A percentile compares a stretch with the other conserved stretches of the same genome.
phyloP scores from a whole-genome alignment of 331 rosid species.

The Quercus phellos region DNA sequence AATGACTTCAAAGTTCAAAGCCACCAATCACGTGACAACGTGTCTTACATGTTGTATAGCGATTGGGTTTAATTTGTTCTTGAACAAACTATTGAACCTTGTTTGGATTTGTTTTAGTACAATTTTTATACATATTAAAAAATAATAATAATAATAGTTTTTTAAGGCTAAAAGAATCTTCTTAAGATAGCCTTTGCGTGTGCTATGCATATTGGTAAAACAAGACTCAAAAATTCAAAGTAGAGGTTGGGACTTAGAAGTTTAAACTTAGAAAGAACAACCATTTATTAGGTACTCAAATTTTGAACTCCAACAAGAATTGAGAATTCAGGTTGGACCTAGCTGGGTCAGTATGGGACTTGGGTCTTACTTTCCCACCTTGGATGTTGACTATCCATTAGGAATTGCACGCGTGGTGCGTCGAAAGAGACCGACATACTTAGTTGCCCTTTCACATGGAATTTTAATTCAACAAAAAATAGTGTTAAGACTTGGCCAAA shows the following conservation, averaged over 20 bases:
- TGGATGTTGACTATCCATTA: neutral
- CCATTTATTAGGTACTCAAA: slow-evolving; percentile 22
- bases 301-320: neutral
- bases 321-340: neutral
- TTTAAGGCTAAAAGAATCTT: neutral
- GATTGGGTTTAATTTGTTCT: neutral
- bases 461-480: neutral
- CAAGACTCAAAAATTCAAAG: neutral
- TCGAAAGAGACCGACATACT: neutral
- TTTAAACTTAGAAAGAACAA: neutral
- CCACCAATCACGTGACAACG: slow-evolving; percentile 22
- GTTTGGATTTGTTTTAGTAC: slow-evolving; percentile 5
- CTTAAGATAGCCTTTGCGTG: neutral
- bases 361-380: neutral
- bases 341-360: too few species aligned
- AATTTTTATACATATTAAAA: too few species aligned
- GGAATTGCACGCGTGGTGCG: neutral
- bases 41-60: slow-evolving; percentile 10
- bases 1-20: neutral
- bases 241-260: neutral
- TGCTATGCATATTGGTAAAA: too few species aligned
- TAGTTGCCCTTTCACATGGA: neutral
- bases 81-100: neutral
- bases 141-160: too few species aligned
- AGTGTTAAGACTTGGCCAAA: neutral